phyloP scores from a whole-genome alignment of 1,139 yeast genomes.

The Kurtzmaniella quercitrusa region DNA sequence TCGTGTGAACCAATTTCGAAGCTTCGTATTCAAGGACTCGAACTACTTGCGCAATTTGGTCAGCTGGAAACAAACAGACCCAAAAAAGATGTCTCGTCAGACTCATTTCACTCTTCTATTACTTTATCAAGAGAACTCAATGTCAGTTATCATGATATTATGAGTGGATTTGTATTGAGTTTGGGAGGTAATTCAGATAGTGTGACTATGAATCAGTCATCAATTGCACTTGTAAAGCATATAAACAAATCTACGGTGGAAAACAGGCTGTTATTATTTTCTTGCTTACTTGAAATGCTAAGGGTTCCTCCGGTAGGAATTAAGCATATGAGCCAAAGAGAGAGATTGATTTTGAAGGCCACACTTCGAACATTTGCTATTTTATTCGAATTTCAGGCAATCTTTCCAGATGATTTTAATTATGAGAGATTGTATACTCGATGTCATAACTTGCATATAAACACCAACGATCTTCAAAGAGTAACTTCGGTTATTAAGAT shows the following conservation, averaged over 20 bases:
- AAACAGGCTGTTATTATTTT: slow-evolving; percentile 7
- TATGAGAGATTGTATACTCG: slow-evolving; percentile 44
- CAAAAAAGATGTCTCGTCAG: no score
- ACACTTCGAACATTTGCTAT: slow-evolving; percentile 32
- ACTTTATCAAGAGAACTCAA: background rate
- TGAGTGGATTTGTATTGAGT: slow-evolving; percentile 28
- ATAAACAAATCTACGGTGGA: background rate
- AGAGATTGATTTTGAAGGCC: slow-evolving; percentile 17
- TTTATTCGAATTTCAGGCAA: slow-evolving; percentile 35
- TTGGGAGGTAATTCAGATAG: slow-evolving; percentile 44
- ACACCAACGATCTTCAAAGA: slow-evolving; percentile 34
- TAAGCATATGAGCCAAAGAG: slow-evolving; percentile 12
- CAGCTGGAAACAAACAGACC: slow-evolving; percentile 3
- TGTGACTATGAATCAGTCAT: slow-evolving; percentile 31
- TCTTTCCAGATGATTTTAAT: slow-evolving; percentile 30
- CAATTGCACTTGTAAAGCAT: slow-evolving; percentile 2
- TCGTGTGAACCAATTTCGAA: slow-evolving; percentile 39
- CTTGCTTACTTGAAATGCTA: slow-evolving; percentile 14
- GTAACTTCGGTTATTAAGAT: slow-evolving; percentile 30
- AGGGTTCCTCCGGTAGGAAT: slow-evolving; percentile 13
- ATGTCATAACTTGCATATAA: slow-evolving; percentile 54
- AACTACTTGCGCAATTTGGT: no score
- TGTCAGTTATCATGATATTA: background rate
- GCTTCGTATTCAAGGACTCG: slow-evolving; percentile 25
- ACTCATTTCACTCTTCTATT: slow-evolving; percentile 14